These are phyloP conservation scores for Thalia dealbata DNA, from an alignment of 176 grass and related monocot species.

Conservation along the genomic window DNA sequence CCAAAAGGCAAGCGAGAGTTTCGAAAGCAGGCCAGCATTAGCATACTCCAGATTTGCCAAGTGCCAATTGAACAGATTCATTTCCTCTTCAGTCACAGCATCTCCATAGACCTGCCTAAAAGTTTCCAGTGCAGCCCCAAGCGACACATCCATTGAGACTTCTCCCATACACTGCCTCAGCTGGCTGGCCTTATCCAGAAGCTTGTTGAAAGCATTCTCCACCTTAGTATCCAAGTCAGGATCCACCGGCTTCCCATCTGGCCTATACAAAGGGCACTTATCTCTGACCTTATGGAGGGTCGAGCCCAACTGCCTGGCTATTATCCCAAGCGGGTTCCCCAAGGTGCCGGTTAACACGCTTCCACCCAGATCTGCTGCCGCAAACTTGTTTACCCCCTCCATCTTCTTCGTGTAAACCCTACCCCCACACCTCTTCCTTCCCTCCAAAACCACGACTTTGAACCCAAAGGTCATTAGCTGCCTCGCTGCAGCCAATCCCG, in stretches of 20 bases:
- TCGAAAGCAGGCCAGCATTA: constrained; percentile 76
- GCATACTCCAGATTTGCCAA: constrained; percentile 91
- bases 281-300: constrained; percentile 84
- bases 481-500: constrained; percentile 66
- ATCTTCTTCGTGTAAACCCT: constrained; percentile 95
- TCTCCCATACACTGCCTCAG: constrained; percentile 72
- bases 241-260: constrained; percentile 67
- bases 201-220: constrained; percentile 69
- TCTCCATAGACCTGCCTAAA: constrained; percentile 46
- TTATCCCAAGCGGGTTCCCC: constrained; percentile 65
- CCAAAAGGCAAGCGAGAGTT: constrained; percentile 85
- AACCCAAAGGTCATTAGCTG: constrained; percentile 71
- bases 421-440: constrained; percentile 75
- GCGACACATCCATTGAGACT: constrained; percentile 71
- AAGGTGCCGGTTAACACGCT: constrained; percentile 79
- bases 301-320: constrained; percentile 64
- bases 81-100: constrained; percentile 54
- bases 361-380: constrained; percentile 78
- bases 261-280: constrained; percentile 73
- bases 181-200: constrained; percentile 70
- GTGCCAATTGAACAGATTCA: constrained; percentile 91
- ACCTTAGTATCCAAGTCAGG: constrained; percentile 78
- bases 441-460: constrained; percentile 75
- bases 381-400: constrained; percentile 60
- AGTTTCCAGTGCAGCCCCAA: constrained; percentile 78